Percentiles rank a stretch among this genome's conserved stretches.
These are phyloP conservation scores for Avena atlantica DNA, from an alignment of 176 grass and related monocot genomes.

Conservation along the genomic window DNA sequence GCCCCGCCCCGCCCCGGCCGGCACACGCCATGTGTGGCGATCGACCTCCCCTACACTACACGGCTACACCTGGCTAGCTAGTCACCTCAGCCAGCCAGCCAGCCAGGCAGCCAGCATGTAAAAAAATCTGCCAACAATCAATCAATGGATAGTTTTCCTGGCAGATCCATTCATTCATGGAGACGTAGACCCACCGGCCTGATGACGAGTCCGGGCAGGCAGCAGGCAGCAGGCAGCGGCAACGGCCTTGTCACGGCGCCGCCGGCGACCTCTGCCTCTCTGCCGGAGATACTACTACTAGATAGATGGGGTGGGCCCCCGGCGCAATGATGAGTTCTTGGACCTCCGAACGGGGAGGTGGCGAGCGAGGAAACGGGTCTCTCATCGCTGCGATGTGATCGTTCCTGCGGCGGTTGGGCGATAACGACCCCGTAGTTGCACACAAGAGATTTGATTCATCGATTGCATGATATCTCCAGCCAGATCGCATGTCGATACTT, in stretches of 20 bases:
- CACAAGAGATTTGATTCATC: background rate
- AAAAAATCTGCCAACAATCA: background rate
- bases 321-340: slow-evolving; percentile 30
- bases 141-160: background rate
- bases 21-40: background rate
- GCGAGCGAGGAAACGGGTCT: background rate
- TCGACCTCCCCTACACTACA: too few relatives aligned
- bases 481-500: background rate
- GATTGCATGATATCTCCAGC: background rate
- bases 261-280: background rate
- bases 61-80: too few relatives aligned
- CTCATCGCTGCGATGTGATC: background rate
- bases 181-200: background rate
- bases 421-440: background rate
- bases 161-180: background rate
- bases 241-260: background rate
- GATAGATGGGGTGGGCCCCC: background rate
- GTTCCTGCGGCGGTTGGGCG: background rate
- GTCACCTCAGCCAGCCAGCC: slow-evolving; percentile 19
- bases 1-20: background rate
- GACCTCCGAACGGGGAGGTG: background rate
- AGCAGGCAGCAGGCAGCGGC: background rate
- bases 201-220: background rate
- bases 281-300: background rate
- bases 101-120: background rate